These are phyloP conservation scores for Polygonum aviculare DNA, from an alignment of 148 eudicot species.

Conservation along the genomic window DNA sequence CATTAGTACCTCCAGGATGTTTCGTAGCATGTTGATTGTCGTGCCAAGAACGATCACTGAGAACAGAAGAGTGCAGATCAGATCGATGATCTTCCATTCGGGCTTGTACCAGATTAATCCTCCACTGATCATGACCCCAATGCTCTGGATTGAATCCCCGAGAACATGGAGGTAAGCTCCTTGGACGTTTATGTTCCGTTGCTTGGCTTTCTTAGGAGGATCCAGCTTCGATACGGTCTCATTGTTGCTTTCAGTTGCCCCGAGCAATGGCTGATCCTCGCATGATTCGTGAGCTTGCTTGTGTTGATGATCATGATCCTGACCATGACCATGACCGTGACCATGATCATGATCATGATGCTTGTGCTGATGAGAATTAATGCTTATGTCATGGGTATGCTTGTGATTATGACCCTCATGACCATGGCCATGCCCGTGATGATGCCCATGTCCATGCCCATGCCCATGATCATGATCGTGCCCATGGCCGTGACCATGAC, in stretches of 20 bases:
- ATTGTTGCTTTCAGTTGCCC: not conserved
- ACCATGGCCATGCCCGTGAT: conserved; percentile 23
- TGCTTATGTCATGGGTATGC: conserved; percentile 22
- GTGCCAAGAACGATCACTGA: conserved; percentile 33
- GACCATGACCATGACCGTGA: too few relatives aligned
- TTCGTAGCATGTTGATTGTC: conserved; percentile 40
- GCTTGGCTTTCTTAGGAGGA: conserved; percentile 28
- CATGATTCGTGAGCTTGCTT: conserved; percentile 23
- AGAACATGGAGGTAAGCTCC: conserved; percentile 64
- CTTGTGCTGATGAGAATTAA: conserved; percentile 20
- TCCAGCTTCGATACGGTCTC: conserved; percentile 8
- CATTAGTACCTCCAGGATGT: conserved; percentile 37
- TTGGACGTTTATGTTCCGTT: conserved; percentile 48
- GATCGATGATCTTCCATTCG: conserved; percentile 49
- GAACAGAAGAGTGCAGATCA: conserved; percentile 51
- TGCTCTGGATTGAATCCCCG: conserved; percentile 50
- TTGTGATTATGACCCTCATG: conserved; percentile 28
- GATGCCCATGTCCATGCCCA: conserved; percentile 17
- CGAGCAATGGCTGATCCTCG: conserved; percentile 32
- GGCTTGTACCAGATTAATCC: conserved; percentile 47
- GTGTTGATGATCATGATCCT: conserved; percentile 11
- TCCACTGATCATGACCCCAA: conserved; percentile 59
- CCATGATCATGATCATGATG: conserved; percentile 10
- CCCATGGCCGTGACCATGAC: conserved; percentile 43
- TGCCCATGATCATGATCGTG: conserved; percentile 20